Base-by-base conservation (phyloP, 139 green algal species). In the Micractinium sp. region DNA sequence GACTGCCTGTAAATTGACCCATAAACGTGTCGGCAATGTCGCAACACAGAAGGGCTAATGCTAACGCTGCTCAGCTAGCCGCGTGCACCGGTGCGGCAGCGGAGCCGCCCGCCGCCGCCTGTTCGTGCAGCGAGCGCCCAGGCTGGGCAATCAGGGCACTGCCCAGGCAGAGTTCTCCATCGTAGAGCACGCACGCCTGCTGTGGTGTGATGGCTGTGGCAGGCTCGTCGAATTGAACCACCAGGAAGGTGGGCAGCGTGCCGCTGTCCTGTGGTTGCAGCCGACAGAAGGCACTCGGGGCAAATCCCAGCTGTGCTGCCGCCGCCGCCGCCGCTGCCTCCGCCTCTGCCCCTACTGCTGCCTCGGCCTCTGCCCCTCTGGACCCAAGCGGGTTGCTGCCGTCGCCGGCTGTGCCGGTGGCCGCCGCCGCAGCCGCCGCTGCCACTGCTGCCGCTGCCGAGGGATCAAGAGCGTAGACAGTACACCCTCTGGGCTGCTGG, bases 111-210 rank as follows among this genome's bases (percentile, higher is more conserved):
- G 39, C 39, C 14, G 41, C 36, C 1, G 36, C 67, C 29, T 81
- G 19, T 66, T 95, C 93, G 39, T 76, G 41, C 69, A 95, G 61
- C 35, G 87, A 91, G 3, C 19, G 60, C 1, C 94, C 94, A 2
- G 94, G 91, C 56, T 85, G 63, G 19, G 87, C 66, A 22, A 97
- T 94, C 13, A 86, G 81, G 1, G 93, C 94, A 36, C 85, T 90
- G 36, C 95, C 95, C 73, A 97, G 80, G 91, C 95, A 96, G 23
- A 92, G 90, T 0, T 97, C 93, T 0, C 94, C 93, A 38, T 94
- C 89, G 85, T 98, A 98, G 86, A 98, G 61, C 36, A 98, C 96
- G 79, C 97, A 90, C 0, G 92, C 93, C 88, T 98, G 95, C 56
- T 93, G 86, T 7, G 96, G 96, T 12, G 96, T 96, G 53, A 97